phyloP scores from a whole-genome alignment of 108 stramenopile species.

The Nannochloropsis salina region DNA sequence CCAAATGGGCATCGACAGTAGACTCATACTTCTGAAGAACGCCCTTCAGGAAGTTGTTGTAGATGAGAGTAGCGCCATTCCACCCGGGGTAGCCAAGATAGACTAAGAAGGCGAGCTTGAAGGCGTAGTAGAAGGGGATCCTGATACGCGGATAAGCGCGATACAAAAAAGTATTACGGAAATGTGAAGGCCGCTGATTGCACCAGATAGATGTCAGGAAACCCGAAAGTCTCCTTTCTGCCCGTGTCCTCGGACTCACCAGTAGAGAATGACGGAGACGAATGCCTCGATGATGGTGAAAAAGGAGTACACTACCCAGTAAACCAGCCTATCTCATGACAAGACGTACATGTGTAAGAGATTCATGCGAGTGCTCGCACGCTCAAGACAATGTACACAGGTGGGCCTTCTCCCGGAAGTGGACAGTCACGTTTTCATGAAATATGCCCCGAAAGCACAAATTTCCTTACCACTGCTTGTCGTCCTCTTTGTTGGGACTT shows the following conservation, averaged over 20 bases:
- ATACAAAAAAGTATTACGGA: too few relatives aligned
- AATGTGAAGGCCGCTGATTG: too few relatives aligned
- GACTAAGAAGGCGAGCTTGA: constrained; percentile 85
- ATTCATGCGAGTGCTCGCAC: not conserved
- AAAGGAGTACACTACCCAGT: constrained; percentile 88
- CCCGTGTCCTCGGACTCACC: constrained; percentile 45
- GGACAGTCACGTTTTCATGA: too few relatives aligned
- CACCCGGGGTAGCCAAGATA: constrained; percentile 30
- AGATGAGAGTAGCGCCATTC: constrained; percentile 34
- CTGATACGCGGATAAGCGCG: not conserved
- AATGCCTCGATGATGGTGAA: constrained; percentile 84
- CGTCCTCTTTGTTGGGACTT: constrained; percentile 65
- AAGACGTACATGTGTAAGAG: not conserved
- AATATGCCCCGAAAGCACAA: too few relatives aligned
- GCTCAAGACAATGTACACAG: too few relatives aligned
- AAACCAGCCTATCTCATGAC: constrained; percentile 59
- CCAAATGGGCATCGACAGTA: constrained; percentile 19
- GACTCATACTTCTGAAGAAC: constrained; percentile 22
- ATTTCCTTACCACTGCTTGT: constrained; percentile 70
- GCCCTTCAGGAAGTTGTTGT: constrained; percentile 42
- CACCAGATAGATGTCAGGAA: too few relatives aligned
- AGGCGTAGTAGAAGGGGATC: constrained; percentile 86
- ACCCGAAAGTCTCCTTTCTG: not conserved
- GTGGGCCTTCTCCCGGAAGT: too few relatives aligned
- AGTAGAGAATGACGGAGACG: constrained; percentile 69